A percentile compares a stretch with the other conserved stretches of the same genome.
Conservation (phyloP, 2,329 filamentous ascomycete species). For the Aspergillus texensis region DNA sequence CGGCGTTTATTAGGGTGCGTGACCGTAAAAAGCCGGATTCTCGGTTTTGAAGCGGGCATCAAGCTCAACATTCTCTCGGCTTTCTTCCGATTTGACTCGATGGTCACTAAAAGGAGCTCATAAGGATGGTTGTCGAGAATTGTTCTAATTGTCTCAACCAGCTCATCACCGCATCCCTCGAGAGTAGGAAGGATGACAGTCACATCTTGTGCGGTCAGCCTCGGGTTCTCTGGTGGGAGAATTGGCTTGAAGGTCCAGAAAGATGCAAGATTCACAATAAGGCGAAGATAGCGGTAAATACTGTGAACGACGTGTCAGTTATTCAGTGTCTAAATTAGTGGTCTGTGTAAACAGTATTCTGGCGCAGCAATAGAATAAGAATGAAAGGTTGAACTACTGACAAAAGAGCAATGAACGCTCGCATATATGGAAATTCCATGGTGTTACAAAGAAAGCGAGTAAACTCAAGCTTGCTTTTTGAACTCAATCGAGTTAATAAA, state of each 20-base stretch:
- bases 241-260: slow-evolving; percentile 88
- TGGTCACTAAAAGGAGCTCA: slow-evolving; percentile 82
- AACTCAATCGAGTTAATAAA: background rate
- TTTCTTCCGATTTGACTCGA: slow-evolving; percentile 73
- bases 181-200: slow-evolving; percentile 94
- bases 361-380: background rate
- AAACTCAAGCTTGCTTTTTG: slow-evolving; percentile 5
- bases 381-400: slow-evolving; percentile 30
- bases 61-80: slow-evolving; percentile 63
- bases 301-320: slow-evolving; percentile 48
- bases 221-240: slow-evolving; percentile 78
- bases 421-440: slow-evolving; percentile 44
- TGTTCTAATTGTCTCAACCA: slow-evolving; percentile 73
- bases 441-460: slow-evolving; percentile 1
- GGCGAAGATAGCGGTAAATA: slow-evolving; percentile 82
- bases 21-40: slow-evolving; percentile 74
- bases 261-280: slow-evolving; percentile 81
- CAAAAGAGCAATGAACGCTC: slow-evolving; percentile 46
- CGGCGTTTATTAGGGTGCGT: slow-evolving; percentile 92
- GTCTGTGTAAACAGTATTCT: background rate
- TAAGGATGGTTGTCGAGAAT: slow-evolving; percentile 59
- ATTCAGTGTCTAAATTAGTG: background rate
- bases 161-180: slow-evolving; percentile 80
- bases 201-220: slow-evolving; percentile 78
- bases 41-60: slow-evolving; percentile 61